Evolutionary conservation across 306 rosid species (phyloP).

Genomic region (Psophocarpus tetragonolobus): DNA sequence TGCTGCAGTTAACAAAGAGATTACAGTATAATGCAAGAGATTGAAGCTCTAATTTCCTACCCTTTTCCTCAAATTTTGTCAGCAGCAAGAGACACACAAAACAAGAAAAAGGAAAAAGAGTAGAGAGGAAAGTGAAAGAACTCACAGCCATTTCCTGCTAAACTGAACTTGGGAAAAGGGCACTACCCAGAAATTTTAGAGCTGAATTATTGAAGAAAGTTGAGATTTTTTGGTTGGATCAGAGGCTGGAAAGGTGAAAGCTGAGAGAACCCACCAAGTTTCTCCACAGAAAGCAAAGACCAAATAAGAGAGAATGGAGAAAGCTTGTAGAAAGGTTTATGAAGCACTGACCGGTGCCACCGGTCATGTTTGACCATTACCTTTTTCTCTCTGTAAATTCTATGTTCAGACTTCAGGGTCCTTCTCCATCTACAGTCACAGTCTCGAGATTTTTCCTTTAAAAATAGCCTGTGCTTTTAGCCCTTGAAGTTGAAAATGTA

Average conservation of each 20-base stretch:
- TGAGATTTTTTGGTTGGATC: constrained; percentile 32
- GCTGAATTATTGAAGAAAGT: constrained; percentile 27
- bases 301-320: not conserved
- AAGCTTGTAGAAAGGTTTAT: constrained; percentile 48
- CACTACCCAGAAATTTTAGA: constrained; percentile 26
- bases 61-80: constrained; percentile 20
- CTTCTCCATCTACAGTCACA: not conserved
- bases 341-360: constrained; percentile 66
- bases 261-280: constrained; percentile 20
- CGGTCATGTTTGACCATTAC: constrained; percentile 68
- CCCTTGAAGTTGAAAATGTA: no score
- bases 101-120: not conserved
- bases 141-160: constrained; percentile 67
- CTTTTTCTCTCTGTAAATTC: constrained; percentile 12
- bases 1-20: not conserved
- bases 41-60: constrained; percentile 8
- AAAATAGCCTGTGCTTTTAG: no score
- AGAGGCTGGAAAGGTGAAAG: constrained; percentile 29
- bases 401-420: not conserved
- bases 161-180: constrained; percentile 35
- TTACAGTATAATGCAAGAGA: constrained; percentile 33
- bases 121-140: not conserved
- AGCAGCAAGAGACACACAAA: constrained; percentile 26
- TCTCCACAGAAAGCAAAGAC: constrained; percentile 36
- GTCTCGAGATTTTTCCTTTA: not conserved